These are phyloP conservation scores for Moniliophthora roreri DNA, from an alignment of 1,284 basidiomycete genomes.

Conservation along the genomic window DNA sequence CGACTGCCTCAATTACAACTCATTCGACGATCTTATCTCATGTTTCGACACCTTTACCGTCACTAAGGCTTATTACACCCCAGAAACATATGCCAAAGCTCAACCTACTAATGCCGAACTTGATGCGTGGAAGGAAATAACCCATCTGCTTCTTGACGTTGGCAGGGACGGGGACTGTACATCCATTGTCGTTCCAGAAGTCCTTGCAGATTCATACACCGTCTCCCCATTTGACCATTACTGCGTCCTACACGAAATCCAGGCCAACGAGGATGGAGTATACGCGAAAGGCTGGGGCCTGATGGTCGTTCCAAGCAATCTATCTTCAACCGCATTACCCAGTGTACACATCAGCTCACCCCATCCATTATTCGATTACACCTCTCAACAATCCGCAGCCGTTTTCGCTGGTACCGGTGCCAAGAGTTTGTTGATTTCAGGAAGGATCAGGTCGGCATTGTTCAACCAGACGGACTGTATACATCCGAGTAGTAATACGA, in stretches of 20 bases:
- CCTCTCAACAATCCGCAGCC: slow-evolving; percentile 36
- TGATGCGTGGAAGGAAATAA: slow-evolving; percentile 28
- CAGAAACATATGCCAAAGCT: slow-evolving; percentile 30
- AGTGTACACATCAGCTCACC: slow-evolving; percentile 39
- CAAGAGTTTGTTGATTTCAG: slow-evolving; percentile 39
- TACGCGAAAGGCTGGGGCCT: slow-evolving; percentile 44
- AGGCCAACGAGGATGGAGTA: slow-evolving; percentile 12
- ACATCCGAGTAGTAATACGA: slow-evolving; percentile 9
- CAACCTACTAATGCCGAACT: slow-evolving; percentile 34
- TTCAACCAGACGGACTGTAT: slow-evolving; percentile 26
- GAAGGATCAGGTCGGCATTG: slow-evolving; percentile 34
- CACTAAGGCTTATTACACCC: slow-evolving; percentile 29
- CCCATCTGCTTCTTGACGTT: slow-evolving; percentile 29
- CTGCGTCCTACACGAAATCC: slow-evolving; percentile 36
- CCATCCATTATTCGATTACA: slow-evolving; percentile 38
- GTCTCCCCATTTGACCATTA: no score
- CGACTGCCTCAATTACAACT: background rate
- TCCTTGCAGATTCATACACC: slow-evolving; percentile 25
- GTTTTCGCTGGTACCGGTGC: slow-evolving; percentile 35
- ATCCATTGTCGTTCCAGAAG: slow-evolving; percentile 25
- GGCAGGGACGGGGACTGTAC: slow-evolving; percentile 35
- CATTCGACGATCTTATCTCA: slow-evolving; percentile 7
- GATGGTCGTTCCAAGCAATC: slow-evolving; percentile 35
- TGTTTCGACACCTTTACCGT: slow-evolving; percentile 30
- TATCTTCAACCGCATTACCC: slow-evolving; percentile 14